Percentiles rank a stretch among this genome's conserved stretches.
phyloP scores from a whole-genome alignment of 106 monocot genomes.

The Vanilla planifolia region DNA sequence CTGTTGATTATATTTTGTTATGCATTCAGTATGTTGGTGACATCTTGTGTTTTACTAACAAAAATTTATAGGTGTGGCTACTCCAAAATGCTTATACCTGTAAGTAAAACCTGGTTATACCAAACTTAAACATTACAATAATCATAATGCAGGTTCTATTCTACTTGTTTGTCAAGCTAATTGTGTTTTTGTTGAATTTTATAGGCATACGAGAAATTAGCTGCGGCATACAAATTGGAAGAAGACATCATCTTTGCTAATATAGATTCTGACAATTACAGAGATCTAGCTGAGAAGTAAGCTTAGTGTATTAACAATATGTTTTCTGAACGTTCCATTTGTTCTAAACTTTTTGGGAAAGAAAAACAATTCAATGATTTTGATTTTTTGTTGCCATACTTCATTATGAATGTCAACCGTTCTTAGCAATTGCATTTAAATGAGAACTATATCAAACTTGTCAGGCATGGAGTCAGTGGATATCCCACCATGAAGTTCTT shows the following conservation, averaged over 20 bases:
- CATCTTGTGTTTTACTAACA: background rate
- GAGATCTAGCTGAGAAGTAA: conserved; percentile 88
- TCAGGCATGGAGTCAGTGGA: conserved; percentile 88
- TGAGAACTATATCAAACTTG: background rate
- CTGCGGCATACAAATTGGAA: conserved; percentile 60
- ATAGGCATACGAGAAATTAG: conserved; percentile 86
- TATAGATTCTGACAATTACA: conserved; percentile 88
- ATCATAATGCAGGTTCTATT: background rate
- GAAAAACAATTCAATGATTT: background rate
- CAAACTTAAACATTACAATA: background rate
- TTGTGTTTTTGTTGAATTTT: conserved; percentile 11
- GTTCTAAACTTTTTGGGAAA: background rate
- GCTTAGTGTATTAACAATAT: conserved; percentile 10
- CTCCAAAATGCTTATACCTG: conserved; percentile 93
- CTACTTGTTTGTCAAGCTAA: background rate
- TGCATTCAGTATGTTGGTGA: background rate
- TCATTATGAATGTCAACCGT: background rate
- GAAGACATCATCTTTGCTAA: conserved; percentile 85
- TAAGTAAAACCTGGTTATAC: conserved; percentile 29
- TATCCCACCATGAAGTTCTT: conserved; percentile 95
- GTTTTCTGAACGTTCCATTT: background rate
- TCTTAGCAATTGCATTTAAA: background rate
- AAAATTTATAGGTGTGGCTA: conserved; percentile 75
- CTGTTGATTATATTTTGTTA: background rate
- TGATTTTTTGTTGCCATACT: background rate